Base-by-base conservation (phyloP, 768 basidiomycete genomes). In the Boletus fagicola region DNA sequence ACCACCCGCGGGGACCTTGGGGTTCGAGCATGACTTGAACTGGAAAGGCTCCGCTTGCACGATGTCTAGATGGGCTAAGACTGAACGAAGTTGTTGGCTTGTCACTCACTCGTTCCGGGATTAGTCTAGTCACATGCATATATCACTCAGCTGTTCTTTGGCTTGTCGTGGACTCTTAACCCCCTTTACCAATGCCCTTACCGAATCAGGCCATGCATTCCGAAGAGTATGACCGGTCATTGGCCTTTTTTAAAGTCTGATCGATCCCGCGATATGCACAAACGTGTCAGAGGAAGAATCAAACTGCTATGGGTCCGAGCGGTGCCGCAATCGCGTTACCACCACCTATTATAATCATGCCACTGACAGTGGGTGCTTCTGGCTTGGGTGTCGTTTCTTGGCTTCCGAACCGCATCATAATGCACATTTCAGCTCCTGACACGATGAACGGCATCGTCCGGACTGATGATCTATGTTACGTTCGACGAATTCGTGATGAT, bases 1-100 rank as follows among this genome's bases (percentile, higher is more conserved):
- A 43, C 22, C 11, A 11, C 31, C 63, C 64, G 57, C 64, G 60
- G 64, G 47, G 52, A 54, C 54, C 63, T 47, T 51, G 55, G 54
- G n/a, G 33, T 36, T 51, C 7, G 26, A 50, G 26, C 26, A 22
- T 20, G 44, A 1, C 39, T 47, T 15, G 46, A 52, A 44, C 42
- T 22, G 31, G 36, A 13, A 58, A 54, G 24, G 18, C 30, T 30
- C 48, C 45, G 46, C 51, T 57, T 46, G 26, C 55, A 40, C 15
- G 24, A 35, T 48, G 43, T 47, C 56, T 5, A 40, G 49, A 35
- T 31, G 12, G 12, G 20, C 39, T 39, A 11, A 57, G 54, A 38
- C 43, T 31, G 50, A 24, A 40, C 22, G 46, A 50, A 43, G 39
- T 42, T 18, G 38, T 45, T 13, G 36, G 40, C 52, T 51, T 57